Conservation (phyloP, 352 stramenopile genomes). For the Globisporangium echinulatum region DNA sequence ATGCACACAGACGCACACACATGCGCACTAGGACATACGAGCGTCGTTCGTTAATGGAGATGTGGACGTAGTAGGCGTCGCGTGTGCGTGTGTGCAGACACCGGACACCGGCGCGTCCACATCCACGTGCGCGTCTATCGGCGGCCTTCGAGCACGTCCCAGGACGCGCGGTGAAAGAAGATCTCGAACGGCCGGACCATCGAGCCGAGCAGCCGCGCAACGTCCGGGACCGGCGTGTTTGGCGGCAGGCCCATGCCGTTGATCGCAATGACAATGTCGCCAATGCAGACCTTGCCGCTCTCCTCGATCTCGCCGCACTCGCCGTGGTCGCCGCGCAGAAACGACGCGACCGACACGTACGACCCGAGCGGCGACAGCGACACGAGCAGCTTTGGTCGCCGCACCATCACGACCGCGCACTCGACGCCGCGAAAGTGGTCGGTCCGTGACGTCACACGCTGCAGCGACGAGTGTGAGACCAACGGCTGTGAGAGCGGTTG, state of each 20-base stretch:
- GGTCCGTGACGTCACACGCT: not conserved
- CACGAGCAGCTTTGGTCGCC: conserved; percentile 36
- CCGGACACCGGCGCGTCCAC: no score
- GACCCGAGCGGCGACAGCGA: conserved; percentile 46
- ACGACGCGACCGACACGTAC: conserved; percentile 54
- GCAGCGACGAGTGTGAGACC: not conserved
- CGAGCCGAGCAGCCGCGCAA: conserved; percentile 40
- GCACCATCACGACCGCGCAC: conserved; percentile 32
- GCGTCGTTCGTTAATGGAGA: no score
- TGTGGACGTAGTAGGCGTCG: no score
- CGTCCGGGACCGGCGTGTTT: conserved; percentile 25
- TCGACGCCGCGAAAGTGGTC: conserved; percentile 7
- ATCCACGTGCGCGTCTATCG: not conserved
- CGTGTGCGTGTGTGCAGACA: no score
- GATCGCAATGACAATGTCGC: conserved; percentile 58
- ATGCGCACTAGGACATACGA: no score
- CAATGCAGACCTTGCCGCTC: conserved; percentile 58
- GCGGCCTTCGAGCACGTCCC: conserved; percentile 37
- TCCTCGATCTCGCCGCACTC: conserved; percentile 55
- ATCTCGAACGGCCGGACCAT: conserved; percentile 37
- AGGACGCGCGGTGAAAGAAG: conserved; percentile 59
- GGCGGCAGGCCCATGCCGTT: conserved; percentile 23
- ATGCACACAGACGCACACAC: no score
- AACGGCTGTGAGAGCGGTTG: not conserved
- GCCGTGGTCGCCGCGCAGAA: conserved; percentile 40